These are phyloP conservation scores for Luffa acutangula DNA, from an alignment of 306 rosid species.

Conservation along the genomic window DNA sequence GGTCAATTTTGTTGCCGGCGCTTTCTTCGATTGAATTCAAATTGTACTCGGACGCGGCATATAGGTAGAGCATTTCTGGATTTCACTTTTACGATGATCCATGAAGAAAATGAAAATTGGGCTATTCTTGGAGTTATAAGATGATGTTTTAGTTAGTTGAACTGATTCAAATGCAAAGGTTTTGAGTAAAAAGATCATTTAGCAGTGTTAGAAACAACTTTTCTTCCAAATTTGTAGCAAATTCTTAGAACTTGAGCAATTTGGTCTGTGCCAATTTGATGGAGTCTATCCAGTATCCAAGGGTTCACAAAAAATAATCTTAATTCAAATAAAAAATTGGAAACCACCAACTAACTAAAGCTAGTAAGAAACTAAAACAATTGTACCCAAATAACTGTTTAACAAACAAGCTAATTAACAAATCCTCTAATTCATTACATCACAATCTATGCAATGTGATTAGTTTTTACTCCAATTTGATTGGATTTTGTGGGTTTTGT, in stretches of 20 bases:
- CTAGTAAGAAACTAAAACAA: not conserved
- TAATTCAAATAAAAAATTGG: too few species aligned
- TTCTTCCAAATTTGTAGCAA: not conserved
- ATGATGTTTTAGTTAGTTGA: not conserved
- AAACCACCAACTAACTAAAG: not conserved
- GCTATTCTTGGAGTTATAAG: not conserved
- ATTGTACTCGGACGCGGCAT: slow-evolving; percentile 30
- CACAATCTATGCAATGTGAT: not conserved
- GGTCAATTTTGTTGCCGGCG: slow-evolving; percentile 40
- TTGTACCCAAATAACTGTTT: not conserved
- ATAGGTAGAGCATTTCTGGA: slow-evolving; percentile 27
- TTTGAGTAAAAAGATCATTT: not conserved
- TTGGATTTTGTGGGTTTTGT: not conserved
- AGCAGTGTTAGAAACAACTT: not conserved
- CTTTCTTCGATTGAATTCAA: slow-evolving; percentile 22
- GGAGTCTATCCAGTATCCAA: too few species aligned
- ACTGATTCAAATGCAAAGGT: not conserved
- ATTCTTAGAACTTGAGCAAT: not conserved
- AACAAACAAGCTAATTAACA: not conserved
- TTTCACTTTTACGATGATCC: not conserved
- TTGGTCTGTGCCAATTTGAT: not conserved
- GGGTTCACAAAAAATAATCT: too few species aligned
- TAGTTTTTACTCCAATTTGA: not conserved
- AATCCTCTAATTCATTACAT: not conserved
- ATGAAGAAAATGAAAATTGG: not conserved